Evolutionary conservation across 257 asterid species (phyloP).

Genomic region (Coffea canephora): DNA sequence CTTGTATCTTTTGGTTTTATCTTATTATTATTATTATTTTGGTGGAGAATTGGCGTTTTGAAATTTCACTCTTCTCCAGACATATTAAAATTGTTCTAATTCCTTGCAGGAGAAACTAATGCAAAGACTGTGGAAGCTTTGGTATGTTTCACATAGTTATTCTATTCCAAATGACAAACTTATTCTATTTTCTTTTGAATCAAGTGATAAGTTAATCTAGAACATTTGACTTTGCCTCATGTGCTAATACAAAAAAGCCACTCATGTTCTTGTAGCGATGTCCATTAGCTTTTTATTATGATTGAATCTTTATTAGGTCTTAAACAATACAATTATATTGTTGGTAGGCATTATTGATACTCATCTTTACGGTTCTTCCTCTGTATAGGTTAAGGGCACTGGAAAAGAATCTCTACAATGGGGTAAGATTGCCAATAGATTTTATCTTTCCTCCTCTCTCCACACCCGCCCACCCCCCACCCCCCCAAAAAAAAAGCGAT

Average conservation of each 20-base stretch:
- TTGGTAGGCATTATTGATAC: background rate
- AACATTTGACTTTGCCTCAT: background rate
- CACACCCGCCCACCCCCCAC: no score
- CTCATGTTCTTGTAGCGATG: background rate
- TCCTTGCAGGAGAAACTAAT: slow-evolving; percentile 27
- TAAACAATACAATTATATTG: background rate
- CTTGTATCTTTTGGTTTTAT: no score
- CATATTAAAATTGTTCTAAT: background rate
- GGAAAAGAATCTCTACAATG: slow-evolving; percentile 91
- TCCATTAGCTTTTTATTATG: background rate
- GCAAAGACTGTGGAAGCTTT: slow-evolving; percentile 22
- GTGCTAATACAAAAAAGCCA: background rate
- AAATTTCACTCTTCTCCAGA: no score
- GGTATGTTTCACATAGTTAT: slow-evolving; percentile 10
- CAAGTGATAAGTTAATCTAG: background rate
- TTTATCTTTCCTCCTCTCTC: no score
- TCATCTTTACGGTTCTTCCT: background rate
- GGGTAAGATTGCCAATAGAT: slow-evolving; percentile 46
- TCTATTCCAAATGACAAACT: background rate
- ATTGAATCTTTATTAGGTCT: background rate
- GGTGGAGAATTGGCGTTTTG: no score
- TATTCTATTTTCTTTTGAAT: background rate
- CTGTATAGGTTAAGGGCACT: slow-evolving; percentile 64
- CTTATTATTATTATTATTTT: no score
- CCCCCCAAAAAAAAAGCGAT: no score